These are phyloP conservation scores for Solanum hybrid DNA, from an alignment of 305 asterid genomes.

Conservation along the genomic window DNA sequence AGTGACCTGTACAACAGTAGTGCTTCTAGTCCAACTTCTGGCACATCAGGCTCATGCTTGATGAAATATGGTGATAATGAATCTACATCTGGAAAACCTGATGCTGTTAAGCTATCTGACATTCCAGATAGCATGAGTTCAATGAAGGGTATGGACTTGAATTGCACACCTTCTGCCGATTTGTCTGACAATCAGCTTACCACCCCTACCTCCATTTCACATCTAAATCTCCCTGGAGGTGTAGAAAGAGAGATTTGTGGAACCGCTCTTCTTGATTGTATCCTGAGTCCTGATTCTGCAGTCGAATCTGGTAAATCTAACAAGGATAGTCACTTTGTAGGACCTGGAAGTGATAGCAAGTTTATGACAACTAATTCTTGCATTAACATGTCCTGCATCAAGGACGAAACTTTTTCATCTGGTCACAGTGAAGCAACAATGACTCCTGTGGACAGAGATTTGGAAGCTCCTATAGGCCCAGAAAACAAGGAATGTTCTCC, in stretches of 20 bases:
- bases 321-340: background rate
- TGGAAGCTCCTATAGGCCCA: conserved; percentile 41
- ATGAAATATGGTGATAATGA: conserved; percentile 5
- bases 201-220: background rate
- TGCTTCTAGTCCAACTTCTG: conserved; percentile 6
- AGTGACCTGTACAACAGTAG: background rate
- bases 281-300: background rate
- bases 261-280: background rate
- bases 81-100: background rate
- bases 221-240: background rate
- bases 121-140: conserved; percentile 16
- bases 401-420: conserved; percentile 12
- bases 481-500: conserved; percentile 48
- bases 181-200: conserved; percentile 6
- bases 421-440: conserved; percentile 2
- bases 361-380: conserved; percentile 8
- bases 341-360: background rate
- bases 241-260: background rate
- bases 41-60: conserved; percentile 6
- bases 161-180: conserved; percentile 25
- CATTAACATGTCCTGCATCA: conserved; percentile 19
- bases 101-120: conserved; percentile 9
- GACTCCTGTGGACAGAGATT: conserved; percentile 12
- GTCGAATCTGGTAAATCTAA: background rate
- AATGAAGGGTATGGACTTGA: conserved; percentile 27